phyloP scores from a whole-genome alignment of 805 yeast genomes.

The Tetrapisispora pingtungensis region DNA sequence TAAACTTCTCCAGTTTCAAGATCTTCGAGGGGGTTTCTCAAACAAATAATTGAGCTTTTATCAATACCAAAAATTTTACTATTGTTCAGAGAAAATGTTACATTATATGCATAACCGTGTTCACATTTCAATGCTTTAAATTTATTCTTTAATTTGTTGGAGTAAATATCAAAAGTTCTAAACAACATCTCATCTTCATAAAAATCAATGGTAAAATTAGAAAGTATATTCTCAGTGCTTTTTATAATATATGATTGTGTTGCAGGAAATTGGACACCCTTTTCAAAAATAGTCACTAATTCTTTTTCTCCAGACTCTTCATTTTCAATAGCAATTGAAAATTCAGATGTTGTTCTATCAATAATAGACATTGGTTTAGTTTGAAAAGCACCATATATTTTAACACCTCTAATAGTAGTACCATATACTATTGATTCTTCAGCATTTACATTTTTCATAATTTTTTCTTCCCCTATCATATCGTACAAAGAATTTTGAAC shows the following conservation, averaged over 20 bases:
- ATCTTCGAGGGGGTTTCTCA: slow-evolving; percentile 25
- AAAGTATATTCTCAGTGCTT: slow-evolving; percentile 19
- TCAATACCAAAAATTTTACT: slow-evolving; percentile 44
- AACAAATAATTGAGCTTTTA: slow-evolving; percentile 34
- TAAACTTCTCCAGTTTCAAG: slow-evolving; percentile 37
- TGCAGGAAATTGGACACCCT: slow-evolving; percentile 33
- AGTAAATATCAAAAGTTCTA: slow-evolving; percentile 9
- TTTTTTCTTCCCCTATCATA: slow-evolving; percentile 39
- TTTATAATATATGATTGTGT: slow-evolving; percentile 29
- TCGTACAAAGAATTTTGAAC: slow-evolving; percentile 54
- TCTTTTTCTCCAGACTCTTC: slow-evolving; percentile 21
- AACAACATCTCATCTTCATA: slow-evolving; percentile 16
- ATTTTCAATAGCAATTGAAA: slow-evolving; percentile 24
- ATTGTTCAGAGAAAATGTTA: slow-evolving; percentile 36
- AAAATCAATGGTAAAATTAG: slow-evolving; percentile 28
- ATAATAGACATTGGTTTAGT: slow-evolving; percentile 45
- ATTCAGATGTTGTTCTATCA: slow-evolving; percentile 47
- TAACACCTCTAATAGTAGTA: slow-evolving; percentile 72
- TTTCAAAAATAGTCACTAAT: slow-evolving; percentile 35
- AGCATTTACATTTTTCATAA: slow-evolving; percentile 82
- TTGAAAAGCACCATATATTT: slow-evolving; percentile 55
- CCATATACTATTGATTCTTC: slow-evolving; percentile 94
- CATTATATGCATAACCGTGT: slow-evolving; percentile 30
- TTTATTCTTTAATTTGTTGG: slow-evolving; percentile 26
- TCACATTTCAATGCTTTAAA: slow-evolving; percentile 33